Conservation (phyloP, 1,139 yeast species). For the Nadsonia commutata region DNA sequence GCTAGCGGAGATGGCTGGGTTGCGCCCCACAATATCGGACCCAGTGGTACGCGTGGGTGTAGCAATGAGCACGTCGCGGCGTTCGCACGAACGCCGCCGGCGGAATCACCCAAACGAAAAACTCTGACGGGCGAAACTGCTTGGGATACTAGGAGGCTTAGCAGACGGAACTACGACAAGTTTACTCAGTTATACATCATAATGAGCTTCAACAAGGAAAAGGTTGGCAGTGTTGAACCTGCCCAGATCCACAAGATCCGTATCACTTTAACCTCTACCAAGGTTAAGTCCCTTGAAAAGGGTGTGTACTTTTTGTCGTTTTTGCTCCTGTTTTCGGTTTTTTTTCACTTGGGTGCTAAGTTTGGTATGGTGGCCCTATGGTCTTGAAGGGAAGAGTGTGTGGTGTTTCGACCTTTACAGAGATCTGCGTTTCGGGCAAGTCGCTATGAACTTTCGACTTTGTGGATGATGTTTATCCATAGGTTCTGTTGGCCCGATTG, state of each 20-base stretch:
- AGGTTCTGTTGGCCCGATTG: no score
- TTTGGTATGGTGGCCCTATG: no score
- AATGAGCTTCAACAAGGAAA: conserved; percentile 32
- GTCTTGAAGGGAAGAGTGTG: no score
- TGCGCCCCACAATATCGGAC: no score
- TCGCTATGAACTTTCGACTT: no score
- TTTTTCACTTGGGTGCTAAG: no score
- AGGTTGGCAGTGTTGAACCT: conserved; percentile 72
- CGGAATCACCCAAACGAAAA: not conserved
- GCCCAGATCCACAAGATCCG: conserved; percentile 93
- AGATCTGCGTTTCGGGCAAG: no score
- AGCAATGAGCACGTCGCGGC: not conserved
- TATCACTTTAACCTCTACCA: conserved; percentile 97
- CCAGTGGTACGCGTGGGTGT: no score
- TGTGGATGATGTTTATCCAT: no score
- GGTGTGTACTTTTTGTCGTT: conserved; percentile 22
- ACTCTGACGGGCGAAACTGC: not conserved
- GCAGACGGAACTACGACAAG: conserved; percentile 1
- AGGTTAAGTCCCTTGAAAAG: conserved; percentile 95
- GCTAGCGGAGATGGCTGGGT: no score
- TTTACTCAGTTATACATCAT: conserved; percentile 1
- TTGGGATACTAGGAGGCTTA: not conserved
- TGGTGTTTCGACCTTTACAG: no score
- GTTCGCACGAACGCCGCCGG: not conserved
- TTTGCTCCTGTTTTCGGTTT: no score